Percentiles rank a stretch among this genome's conserved stretches.
phyloP scores from a whole-genome alignment of 2,329 filamentous ascomycete species.

The Botryosphaeria dothidea region DNA sequence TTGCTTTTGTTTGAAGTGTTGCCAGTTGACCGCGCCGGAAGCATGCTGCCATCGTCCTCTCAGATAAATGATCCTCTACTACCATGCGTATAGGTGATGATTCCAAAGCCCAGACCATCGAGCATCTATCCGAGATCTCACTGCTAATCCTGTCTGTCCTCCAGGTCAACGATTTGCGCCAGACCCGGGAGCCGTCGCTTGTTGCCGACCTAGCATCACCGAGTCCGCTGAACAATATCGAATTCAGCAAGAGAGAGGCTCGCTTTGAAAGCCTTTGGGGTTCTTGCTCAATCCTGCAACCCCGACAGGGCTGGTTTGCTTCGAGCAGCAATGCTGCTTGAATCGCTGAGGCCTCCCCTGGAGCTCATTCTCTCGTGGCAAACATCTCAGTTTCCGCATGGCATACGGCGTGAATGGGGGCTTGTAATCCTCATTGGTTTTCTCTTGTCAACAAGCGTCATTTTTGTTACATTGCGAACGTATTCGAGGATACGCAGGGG shows the following conservation, averaged over 20 bases:
- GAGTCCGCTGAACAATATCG: neutral
- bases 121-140: neutral
- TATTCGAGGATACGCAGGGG: neutral
- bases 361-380: conserved; percentile 8
- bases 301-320: neutral
- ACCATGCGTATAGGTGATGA: neutral
- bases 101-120: neutral
- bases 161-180: neutral
- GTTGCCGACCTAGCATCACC: neutral
- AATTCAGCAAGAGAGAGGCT: neutral
- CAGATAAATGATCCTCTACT: neutral
- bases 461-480: neutral
- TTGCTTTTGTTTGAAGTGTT: neutral
- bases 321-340: neutral
- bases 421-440: neutral
- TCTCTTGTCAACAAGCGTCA: neutral
- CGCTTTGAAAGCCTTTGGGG: neutral
- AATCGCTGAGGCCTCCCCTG: conserved; percentile 3
- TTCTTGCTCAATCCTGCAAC: no score
- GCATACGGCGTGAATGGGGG: neutral
- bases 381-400: conserved; percentile 4
- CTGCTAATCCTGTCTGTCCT: neutral
- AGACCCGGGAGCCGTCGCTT: neutral
- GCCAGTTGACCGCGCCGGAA: neutral
- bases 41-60: neutral